Base-by-base conservation (phyloP, 345 rosid species). In the Hibiscus tridactylites region DNA sequence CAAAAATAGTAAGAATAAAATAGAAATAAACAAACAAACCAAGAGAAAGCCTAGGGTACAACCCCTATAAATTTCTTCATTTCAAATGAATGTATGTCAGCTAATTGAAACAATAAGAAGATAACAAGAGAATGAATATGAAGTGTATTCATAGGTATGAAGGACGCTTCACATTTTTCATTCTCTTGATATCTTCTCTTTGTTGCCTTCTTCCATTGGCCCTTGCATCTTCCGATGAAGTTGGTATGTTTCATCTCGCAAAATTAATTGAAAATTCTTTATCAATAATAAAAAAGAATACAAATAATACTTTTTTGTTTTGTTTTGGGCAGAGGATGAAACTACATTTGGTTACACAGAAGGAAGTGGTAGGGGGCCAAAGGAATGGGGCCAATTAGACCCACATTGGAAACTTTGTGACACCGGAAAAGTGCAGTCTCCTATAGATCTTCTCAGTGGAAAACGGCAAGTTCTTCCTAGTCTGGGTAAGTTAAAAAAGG, bases 371-470 rank as follows among this genome's bases (percentile, higher is more conserved):
- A 68, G 33, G 28, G 71, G 61, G 26, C 71, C 66, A 9, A 62
- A 33, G 46, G 66, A 62, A 62, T 62, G 96, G 96, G 80, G 90
- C 6, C 37, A 77, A 16, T 10, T 88, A 0, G 56, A 83, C 12
- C 88, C 86, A 1, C 33, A 80, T 0, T 92, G 97, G 96, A 15
- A 53, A 77, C 46, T 33, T 49, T 92, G 98, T 58, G 78, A 61
- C 17, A 65, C 35, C 0, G 96, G 98, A 66, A 83, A 73, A 24
- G 44, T 69, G 42, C 98, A 92, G 69, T 92, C 98, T 60, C 95
- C 95, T 0, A 83, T 88, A 62, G 94, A 90, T 79, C 72, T 90
- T 26, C 69, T 79, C 0, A 4, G 61, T 17, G 37, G 37, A 64
- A 76, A 79, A 58, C 84, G 80, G 15, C 56, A 78, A 17, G 19